phyloP scores from a whole-genome alignment of 1,139 yeast species.

The Hyphopichia burtonii region DNA sequence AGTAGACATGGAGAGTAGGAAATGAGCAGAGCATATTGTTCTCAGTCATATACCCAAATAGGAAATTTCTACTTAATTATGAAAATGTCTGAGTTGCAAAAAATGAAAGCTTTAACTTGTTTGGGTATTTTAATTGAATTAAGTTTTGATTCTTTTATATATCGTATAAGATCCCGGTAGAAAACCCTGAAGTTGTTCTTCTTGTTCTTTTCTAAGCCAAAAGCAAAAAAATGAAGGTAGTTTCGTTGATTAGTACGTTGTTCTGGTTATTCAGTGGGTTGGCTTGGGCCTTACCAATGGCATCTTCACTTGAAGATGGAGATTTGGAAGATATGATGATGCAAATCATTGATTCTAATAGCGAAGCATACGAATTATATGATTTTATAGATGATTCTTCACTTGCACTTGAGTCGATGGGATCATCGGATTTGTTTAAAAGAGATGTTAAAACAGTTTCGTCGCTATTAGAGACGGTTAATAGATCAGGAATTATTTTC shows the following conservation, averaged over 20 bases:
- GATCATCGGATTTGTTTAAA: not conserved
- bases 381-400: not conserved
- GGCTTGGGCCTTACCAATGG: constrained; percentile 16
- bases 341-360: not conserved
- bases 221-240: not conserved
- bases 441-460: constrained; percentile 23
- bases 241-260: constrained; percentile 4
- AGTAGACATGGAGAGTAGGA: no score
- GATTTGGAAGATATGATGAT: constrained; percentile 9
- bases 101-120: no score
- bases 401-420: not conserved
- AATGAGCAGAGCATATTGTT: not conserved
- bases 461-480: constrained; percentile 25
- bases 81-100: constrained; percentile 1
- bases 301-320: constrained; percentile 17
- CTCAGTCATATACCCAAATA: not conserved
- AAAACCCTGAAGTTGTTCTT: not conserved
- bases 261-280: constrained; percentile 8
- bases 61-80: not conserved
- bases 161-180: no score
- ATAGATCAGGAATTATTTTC: constrained; percentile 38
- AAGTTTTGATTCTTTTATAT: no score
- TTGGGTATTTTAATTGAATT: no score
- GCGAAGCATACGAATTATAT: not conserved
- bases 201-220: not conserved